phyloP scores from a whole-genome alignment of 139 green algal species.

The Coelastrella sp. region DNA sequence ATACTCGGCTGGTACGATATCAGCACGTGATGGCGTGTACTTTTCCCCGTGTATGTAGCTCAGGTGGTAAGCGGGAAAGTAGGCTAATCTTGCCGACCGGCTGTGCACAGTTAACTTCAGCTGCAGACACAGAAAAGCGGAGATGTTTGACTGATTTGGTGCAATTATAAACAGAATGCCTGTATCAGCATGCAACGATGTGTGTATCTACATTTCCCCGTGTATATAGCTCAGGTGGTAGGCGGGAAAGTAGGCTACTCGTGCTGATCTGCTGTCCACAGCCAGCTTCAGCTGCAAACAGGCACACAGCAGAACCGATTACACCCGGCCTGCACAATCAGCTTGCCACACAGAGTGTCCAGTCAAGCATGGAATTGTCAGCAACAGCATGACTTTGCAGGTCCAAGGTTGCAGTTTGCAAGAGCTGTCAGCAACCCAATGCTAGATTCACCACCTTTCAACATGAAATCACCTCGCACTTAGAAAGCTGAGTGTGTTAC shows the following conservation, averaged over 20 bases:
- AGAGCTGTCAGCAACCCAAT: not conserved
- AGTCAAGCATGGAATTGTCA: too few relatives aligned
- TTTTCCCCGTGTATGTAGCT: constrained; percentile 57
- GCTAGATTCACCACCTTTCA: not conserved
- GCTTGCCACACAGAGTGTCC: too few relatives aligned
- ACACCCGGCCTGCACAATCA: too few relatives aligned
- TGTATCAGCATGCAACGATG: not conserved
- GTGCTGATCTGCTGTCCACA: constrained; percentile 41
- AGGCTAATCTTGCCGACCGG: constrained; percentile 48
- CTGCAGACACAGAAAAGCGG: constrained; percentile 11
- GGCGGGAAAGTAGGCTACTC: constrained; percentile 59
- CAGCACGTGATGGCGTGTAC: constrained; percentile 63
- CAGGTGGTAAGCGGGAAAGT: constrained; percentile 63
- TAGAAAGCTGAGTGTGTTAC: too few relatives aligned
- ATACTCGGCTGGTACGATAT: constrained; percentile 63
- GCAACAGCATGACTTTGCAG: too few relatives aligned
- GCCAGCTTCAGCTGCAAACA: constrained; percentile 28
- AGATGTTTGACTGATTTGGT: too few relatives aligned
- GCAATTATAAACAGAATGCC: not conserved
- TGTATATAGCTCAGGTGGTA: constrained; percentile 64
- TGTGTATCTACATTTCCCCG: constrained; percentile 52
- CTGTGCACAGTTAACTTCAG: constrained; percentile 46
- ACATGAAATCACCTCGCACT: not conserved
- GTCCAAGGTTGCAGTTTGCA: too few relatives aligned
- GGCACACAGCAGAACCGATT: too few relatives aligned